These are phyloP conservation scores for Jacaranda mimosifolia DNA, from an alignment of 257 asterid genomes.

Conservation along the genomic window DNA sequence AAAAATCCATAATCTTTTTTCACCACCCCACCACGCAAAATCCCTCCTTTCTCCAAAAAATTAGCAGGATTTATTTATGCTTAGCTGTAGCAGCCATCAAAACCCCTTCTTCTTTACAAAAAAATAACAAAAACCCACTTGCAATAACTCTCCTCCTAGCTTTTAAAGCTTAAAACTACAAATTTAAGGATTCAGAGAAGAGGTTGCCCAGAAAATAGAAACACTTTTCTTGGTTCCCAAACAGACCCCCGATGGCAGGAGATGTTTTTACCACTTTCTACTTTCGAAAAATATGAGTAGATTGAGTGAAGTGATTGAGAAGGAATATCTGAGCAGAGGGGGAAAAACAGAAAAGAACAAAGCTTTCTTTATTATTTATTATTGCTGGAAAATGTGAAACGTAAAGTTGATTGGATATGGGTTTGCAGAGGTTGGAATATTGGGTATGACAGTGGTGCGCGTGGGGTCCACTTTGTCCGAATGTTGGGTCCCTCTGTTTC, in stretches of 20 bases:
- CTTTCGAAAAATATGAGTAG: conserved; percentile 19
- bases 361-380: not conserved
- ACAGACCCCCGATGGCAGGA: conserved; percentile 31
- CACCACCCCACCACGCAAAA: conserved; percentile 32
- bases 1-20: conserved; percentile 53
- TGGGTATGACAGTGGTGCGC: conserved; percentile 34
- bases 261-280: not conserved
- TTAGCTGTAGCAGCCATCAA: conserved; percentile 41
- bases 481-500: conserved; percentile 33
- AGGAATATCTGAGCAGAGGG: conserved; percentile 27
- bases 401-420: conserved; percentile 37
- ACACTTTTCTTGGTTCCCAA: conserved; percentile 10
- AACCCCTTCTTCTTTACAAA: conserved; percentile 10
- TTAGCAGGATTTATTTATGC: conserved; percentile 18
- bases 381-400: conserved; percentile 31
- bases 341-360: conserved; percentile 26
- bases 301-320: conserved; percentile 39
- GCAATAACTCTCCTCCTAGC: conserved; percentile 7
- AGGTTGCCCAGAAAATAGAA: conserved; percentile 33
- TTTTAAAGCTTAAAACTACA: conserved; percentile 18
- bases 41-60: conserved; percentile 36
- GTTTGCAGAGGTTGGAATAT: conserved; percentile 35
- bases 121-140: conserved; percentile 19
- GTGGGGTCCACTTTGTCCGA: conserved; percentile 37
- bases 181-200: conserved; percentile 23